These are phyloP conservation scores for Sordariomycetes sp. DNA, from an alignment of 2,329 filamentous ascomycete genomes.

Conservation along the genomic window DNA sequence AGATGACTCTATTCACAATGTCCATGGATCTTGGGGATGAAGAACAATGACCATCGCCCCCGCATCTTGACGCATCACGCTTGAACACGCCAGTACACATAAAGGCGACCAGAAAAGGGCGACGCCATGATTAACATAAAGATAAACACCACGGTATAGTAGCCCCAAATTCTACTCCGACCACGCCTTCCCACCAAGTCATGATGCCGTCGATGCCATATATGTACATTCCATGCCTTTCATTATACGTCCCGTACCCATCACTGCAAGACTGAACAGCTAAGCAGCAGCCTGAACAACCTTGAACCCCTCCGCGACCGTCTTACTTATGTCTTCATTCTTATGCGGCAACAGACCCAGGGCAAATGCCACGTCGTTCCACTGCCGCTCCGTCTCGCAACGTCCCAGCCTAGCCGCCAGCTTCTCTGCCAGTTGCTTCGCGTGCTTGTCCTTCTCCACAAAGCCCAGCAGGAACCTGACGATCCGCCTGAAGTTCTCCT, in stretches of 20 bases:
- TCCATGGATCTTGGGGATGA: too few species aligned
- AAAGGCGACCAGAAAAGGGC: too few species aligned
- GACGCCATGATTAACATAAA: too few species aligned
- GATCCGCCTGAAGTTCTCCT: slow-evolving; percentile 78
- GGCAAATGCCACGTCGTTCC: slow-evolving; percentile 95
- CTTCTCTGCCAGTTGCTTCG: slow-evolving; percentile 88
- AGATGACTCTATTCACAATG: too few species aligned
- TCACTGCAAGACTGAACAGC: slow-evolving; percentile 5
- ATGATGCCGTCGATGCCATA: neutral
- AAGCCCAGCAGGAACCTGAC: slow-evolving; percentile 91
- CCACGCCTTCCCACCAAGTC: neutral
- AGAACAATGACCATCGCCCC: too few species aligned
- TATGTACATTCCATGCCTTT: neutral
- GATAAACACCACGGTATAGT: neutral
- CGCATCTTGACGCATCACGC: too few species aligned
- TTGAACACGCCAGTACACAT: too few species aligned
- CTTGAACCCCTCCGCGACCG: slow-evolving; percentile 67
- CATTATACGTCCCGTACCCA: slow-evolving; percentile 5
- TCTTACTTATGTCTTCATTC: slow-evolving; percentile 78
- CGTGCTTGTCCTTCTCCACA: slow-evolving; percentile 96
- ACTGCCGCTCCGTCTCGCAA: slow-evolving; percentile 89
- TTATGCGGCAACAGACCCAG: slow-evolving; percentile 85
- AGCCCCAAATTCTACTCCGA: neutral
- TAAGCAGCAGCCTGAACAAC: slow-evolving; percentile 55
- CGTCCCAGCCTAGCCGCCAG: slow-evolving; percentile 75